Evolutionary conservation across 108 stramenopile genomes (phyloP).

Genomic region (Fragilariopsis cylindrus): DNA sequence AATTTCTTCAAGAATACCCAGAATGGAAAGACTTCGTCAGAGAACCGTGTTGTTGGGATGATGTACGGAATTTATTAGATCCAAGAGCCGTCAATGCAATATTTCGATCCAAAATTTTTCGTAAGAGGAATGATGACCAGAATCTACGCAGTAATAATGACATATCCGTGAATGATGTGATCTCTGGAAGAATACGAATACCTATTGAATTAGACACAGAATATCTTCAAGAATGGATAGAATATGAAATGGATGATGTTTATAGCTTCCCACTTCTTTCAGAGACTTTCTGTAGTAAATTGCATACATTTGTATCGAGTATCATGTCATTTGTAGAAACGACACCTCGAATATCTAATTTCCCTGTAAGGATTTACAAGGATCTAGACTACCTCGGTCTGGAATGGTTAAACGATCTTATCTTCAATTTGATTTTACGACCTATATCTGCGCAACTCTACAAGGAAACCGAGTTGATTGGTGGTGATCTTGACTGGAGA

Average conservation of each 20-base stretch:
- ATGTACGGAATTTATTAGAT: slow-evolving; percentile 36
- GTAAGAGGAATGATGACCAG: slow-evolving; percentile 12
- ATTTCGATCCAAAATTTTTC: slow-evolving; percentile 37
- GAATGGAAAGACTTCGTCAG: slow-evolving; percentile 22
- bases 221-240: slow-evolving; percentile 56
- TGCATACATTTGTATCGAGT: slow-evolving; percentile 14
- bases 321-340: slow-evolving; percentile 16
- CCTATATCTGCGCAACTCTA: slow-evolving; percentile 71
- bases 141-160: slow-evolving; percentile 5
- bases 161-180: slow-evolving; percentile 48
- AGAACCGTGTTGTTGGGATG: slow-evolving; percentile 41
- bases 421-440: slow-evolving; percentile 65
- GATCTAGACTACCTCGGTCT: slow-evolving; percentile 73
- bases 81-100: slow-evolving; percentile 29
- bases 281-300: slow-evolving; percentile 35
- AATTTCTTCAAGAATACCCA: slow-evolving; percentile 20
- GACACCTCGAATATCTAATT: background rate
- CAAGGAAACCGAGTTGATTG: slow-evolving; percentile 42
- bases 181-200: slow-evolving; percentile 37
- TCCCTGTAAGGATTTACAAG: background rate
- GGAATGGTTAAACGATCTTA: slow-evolving; percentile 71
- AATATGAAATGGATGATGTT: slow-evolving; percentile 75
- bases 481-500: slow-evolving; percentile 72
- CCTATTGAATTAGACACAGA: slow-evolving; percentile 56
- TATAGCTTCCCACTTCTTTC: slow-evolving; percentile 71